A percentile compares a stretch with the other conserved stretches of the same genome.
These are phyloP conservation scores for Trametes cinnabarina DNA, from an alignment of 768 basidiomycete genomes.

Conservation along the genomic window DNA sequence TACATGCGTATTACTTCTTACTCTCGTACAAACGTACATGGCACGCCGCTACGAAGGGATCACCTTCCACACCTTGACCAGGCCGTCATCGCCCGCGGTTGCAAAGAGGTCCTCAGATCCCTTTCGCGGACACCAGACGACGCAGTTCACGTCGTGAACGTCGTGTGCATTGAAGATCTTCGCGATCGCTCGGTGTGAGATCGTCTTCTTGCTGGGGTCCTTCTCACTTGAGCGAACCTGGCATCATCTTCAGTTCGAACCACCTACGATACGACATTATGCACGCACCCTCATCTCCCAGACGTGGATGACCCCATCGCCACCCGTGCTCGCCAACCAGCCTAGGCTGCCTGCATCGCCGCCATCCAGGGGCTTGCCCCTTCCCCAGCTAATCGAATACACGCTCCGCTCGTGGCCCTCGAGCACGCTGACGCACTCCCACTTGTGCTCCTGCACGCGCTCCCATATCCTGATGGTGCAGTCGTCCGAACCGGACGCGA, in stretches of 20 bases:
- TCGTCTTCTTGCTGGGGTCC: conserved; percentile 12
- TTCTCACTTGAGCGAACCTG: conserved; percentile 11
- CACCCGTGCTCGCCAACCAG: conserved; percentile 81
- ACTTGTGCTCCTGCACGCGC: conserved; percentile 56
- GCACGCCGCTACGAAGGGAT: not conserved
- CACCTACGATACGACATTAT: not conserved
- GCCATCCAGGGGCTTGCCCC: conserved; percentile 24
- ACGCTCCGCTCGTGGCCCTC: conserved; percentile 70
- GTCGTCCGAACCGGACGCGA: conserved; percentile 88
- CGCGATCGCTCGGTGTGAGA: conserved; percentile 52
- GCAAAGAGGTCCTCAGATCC: conserved; percentile 69
- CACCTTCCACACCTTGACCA: conserved; percentile 75
- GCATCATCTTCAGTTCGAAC: not conserved
- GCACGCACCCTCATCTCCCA: conserved; percentile 57
- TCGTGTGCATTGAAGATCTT: conserved; percentile 67
- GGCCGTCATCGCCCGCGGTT: conserved; percentile 85
- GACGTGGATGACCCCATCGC: conserved; percentile 80
- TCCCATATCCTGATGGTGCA: conserved; percentile 84
- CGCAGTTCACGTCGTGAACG: conserved; percentile 80
- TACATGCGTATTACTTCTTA: not conserved
- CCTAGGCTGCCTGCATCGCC: conserved; percentile 50
- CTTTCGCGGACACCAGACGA: conserved; percentile 76
- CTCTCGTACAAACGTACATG: not conserved
- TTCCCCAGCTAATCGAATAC: conserved; percentile 80
- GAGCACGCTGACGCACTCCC: conserved; percentile 60